Conservation (phyloP, 2,329 filamentous ascomycete species). For the Aspergillus sp. region DNA sequence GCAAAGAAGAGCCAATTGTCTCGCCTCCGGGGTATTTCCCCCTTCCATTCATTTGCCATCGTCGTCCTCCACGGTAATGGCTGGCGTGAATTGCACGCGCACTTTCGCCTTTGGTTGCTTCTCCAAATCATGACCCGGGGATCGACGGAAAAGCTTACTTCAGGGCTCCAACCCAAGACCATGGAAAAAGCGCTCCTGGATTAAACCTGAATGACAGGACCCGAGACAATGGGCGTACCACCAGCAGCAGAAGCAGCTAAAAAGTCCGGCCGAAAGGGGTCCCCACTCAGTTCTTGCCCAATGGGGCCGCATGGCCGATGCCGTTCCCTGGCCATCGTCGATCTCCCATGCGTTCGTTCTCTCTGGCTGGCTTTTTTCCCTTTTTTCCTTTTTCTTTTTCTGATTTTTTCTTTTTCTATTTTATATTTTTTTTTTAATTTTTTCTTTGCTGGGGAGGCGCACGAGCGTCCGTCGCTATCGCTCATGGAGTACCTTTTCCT, state of each 20-base stretch:
- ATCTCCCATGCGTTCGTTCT: slow-evolving; percentile 20
- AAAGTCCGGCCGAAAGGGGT: slow-evolving; percentile 10
- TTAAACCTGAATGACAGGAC: slow-evolving; percentile 24
- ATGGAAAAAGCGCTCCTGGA: slow-evolving; percentile 12
- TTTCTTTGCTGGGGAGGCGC: slow-evolving; percentile 8
- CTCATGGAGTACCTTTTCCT: neutral
- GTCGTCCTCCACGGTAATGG: neutral
- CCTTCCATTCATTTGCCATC: neutral
- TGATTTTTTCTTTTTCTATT: too few species aligned
- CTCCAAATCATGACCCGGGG: slow-evolving; percentile 7
- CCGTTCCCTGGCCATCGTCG: slow-evolving; percentile 22
- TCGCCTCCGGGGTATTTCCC: neutral
- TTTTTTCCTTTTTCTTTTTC: too few species aligned
- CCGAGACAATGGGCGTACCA: slow-evolving; percentile 28
- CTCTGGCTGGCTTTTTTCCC: neutral
- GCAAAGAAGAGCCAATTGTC: neutral
- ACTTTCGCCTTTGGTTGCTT: neutral
- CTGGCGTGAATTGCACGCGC: neutral
- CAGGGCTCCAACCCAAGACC: slow-evolving; percentile 7
- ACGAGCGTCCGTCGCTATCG: slow-evolving; percentile 17
- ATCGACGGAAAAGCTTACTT: slow-evolving; percentile 23
- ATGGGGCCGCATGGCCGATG: slow-evolving; percentile 9
- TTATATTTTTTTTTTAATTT: too few species aligned
- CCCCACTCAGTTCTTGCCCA: slow-evolving; percentile 6
- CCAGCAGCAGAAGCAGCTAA: slow-evolving; percentile 20